Evolutionary conservation across 2,329 filamentous ascomycete genomes (phyloP).

Genomic region (Penicillium crustosum): DNA sequence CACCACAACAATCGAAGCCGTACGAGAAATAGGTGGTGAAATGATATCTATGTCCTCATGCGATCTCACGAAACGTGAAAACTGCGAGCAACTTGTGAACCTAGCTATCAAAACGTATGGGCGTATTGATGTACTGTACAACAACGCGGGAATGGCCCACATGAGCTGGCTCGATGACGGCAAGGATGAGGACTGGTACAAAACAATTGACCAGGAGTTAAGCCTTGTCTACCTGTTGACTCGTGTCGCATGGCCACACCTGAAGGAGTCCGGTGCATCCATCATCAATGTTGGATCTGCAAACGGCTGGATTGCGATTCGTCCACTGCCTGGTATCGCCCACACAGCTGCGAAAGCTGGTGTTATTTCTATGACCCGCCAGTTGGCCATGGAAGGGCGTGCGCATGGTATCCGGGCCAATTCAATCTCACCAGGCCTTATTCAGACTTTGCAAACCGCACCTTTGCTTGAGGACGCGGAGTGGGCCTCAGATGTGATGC

Average conservation of each 20-base stretch:
- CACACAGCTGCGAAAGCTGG: conserved; percentile 8
- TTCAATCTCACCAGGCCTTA: conserved; percentile 1
- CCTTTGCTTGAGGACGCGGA: background rate
- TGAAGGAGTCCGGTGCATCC: conserved; percentile 1
- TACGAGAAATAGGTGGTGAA: background rate
- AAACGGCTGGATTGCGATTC: background rate
- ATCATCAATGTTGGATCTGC: conserved; percentile 4
- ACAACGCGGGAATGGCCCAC: background rate
- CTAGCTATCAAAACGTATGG: background rate
- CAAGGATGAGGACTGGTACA: conserved; percentile 4
- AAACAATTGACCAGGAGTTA: conserved; percentile 3
- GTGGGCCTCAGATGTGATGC: background rate
- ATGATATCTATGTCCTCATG: background rate
- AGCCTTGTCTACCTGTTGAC: background rate
- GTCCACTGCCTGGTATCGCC: background rate
- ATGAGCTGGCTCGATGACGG: conserved; percentile 2
- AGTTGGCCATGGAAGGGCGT: conserved; percentile 7
- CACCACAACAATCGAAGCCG: background rate
- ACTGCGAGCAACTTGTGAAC: background rate
- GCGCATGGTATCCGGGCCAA: conserved; percentile 3
- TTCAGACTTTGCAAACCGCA: background rate
- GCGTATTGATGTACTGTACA: conserved; percentile 1
- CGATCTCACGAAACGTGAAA: conserved; percentile 1
- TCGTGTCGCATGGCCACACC: background rate
- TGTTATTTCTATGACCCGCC: conserved; percentile 8